These are phyloP conservation scores for Penicillium robsamsonii DNA, from an alignment of 495 filamentous ascomycete species.

Conservation along the genomic window DNA sequence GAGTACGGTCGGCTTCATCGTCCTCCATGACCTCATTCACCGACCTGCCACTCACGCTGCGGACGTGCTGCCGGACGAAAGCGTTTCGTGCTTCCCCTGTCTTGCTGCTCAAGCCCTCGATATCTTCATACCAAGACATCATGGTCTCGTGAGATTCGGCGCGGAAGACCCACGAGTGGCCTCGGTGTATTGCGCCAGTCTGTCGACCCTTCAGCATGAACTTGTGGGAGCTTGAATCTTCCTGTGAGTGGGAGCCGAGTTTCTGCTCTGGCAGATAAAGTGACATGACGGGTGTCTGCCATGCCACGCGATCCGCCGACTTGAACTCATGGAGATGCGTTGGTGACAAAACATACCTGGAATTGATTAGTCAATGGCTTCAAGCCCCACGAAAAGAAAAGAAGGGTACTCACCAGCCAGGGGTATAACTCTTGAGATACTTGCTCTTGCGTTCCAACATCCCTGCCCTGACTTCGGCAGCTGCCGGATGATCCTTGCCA, in stretches of 20 bases:
- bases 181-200: slow-evolving; percentile 87
- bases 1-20: slow-evolving; percentile 75
- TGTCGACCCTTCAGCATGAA: slow-evolving; percentile 96
- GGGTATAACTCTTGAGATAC: slow-evolving; percentile 96
- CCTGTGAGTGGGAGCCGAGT: slow-evolving; percentile 84
- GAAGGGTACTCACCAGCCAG: slow-evolving; percentile 73
- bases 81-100: slow-evolving; percentile 86
- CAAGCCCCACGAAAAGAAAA: slow-evolving; percentile 6
- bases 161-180: slow-evolving; percentile 96
- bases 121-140: slow-evolving; percentile 95
- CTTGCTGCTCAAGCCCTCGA: slow-evolving; percentile 80
- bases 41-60: slow-evolving; percentile 69
- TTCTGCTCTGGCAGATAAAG: slow-evolving; percentile 93
- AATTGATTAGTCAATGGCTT: slow-evolving; percentile 30
- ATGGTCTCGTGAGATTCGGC: slow-evolving; percentile 94
- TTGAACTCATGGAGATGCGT: slow-evolving; percentile 99
- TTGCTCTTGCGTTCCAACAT: slow-evolving; percentile 97
- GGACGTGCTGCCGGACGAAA: slow-evolving; percentile 75
- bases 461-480: slow-evolving; percentile 81
- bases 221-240: slow-evolving; percentile 89
- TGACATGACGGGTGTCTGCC: slow-evolving; percentile 87
- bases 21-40: slow-evolving; percentile 76
- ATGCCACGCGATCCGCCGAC: slow-evolving; percentile 70
- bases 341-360: slow-evolving; percentile 91
- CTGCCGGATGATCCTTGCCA: slow-evolving; percentile 84